phyloP scores from a whole-genome alignment of 257 asterid species.

The Scutellaria minor region DNA sequence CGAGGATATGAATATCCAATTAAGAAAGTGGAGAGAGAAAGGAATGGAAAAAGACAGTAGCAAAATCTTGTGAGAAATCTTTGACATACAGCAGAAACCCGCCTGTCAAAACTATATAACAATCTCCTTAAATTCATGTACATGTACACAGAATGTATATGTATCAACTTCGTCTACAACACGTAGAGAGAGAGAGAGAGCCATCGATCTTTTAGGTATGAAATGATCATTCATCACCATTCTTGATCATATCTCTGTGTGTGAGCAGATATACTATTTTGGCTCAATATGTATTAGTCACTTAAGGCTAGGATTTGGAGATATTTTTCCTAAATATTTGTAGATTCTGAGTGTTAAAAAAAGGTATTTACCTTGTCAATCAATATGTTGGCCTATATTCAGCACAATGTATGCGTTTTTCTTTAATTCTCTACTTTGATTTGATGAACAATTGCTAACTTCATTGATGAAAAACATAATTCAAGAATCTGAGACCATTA shows the following conservation, averaged over 20 bases:
- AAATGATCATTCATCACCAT: constrained; percentile 13
- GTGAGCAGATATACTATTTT: background rate
- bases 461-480: no score
- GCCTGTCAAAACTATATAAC: constrained; percentile 35
- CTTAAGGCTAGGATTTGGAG: no score
- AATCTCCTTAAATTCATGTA: background rate
- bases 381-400: no score
- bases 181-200: background rate
- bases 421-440: no score
- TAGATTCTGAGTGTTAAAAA: no score
- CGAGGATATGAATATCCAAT: background rate
- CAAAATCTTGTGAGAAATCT: constrained; percentile 7
- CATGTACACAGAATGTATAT: background rate
- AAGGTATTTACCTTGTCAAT: no score
- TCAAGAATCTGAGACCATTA: no score
- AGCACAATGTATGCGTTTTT: no score
- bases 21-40: background rate
- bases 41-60: background rate
- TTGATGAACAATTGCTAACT: no score
- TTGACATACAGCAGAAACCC: constrained; percentile 31
- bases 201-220: constrained; percentile 15
- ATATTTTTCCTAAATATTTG: no score
- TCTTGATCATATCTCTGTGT: background rate
- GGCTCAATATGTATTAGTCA: background rate
- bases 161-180: constrained; percentile 16